phyloP scores from a whole-genome alignment of 2,329 filamentous ascomycete species.

The Scedosporium apiospermum region DNA sequence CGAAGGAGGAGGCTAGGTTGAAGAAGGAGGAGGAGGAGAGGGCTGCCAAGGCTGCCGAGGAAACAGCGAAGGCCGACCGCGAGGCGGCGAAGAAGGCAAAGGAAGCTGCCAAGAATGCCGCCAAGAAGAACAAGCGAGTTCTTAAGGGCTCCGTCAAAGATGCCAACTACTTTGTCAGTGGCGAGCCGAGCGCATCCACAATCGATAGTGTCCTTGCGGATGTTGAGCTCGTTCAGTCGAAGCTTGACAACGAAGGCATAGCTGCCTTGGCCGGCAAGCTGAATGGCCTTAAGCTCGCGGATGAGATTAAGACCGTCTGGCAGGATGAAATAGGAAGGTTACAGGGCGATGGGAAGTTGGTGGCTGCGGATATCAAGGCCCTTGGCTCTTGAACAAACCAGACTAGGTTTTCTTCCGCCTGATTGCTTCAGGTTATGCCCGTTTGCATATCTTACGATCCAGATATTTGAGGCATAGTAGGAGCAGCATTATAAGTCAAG shows the following conservation, averaged over 20 bases:
- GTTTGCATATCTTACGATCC: no score
- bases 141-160: slow-evolving; percentile 92
- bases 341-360: slow-evolving; percentile 73
- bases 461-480: no score
- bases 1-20: slow-evolving; percentile 73
- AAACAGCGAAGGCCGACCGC: slow-evolving; percentile 72
- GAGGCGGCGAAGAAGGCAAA: slow-evolving; percentile 91
- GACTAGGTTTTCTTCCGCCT: no score
- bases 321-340: slow-evolving; percentile 68
- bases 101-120: slow-evolving; percentile 95
- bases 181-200: slow-evolving; percentile 61
- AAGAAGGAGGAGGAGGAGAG: slow-evolving; percentile 78
- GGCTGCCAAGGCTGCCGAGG: slow-evolving; percentile 74
- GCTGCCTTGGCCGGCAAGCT: slow-evolving; percentile 75
- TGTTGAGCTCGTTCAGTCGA: slow-evolving; percentile 76
- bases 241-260: slow-evolving; percentile 86
- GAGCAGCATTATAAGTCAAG: no score
- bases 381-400: slow-evolving; percentile 26
- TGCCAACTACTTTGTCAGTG: slow-evolving; percentile 84
- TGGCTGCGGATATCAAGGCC: slow-evolving; percentile 70
- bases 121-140: slow-evolving; percentile 99
- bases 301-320: slow-evolving; percentile 81
- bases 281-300: slow-evolving; percentile 65
- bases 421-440: no score
- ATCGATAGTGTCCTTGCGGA: slow-evolving; percentile 79